phyloP scores from a whole-genome alignment of 2,329 filamentous ascomycete species.

The Pseudogymnoascus sp. region DNA sequence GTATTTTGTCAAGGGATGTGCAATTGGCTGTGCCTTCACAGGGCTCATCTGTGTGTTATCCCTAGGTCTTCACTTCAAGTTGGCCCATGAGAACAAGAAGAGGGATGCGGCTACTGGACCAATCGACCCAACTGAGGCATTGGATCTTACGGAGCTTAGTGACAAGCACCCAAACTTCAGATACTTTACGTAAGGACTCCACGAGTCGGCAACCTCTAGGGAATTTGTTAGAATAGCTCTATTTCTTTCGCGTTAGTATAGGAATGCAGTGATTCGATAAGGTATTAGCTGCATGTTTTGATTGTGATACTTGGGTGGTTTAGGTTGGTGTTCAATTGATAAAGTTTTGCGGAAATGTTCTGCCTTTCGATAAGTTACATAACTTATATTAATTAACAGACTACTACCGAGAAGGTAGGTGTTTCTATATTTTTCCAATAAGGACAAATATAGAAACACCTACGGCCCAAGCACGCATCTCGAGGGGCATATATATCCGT shows the following conservation, averaged over 20 bases:
- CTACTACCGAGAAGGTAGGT: not conserved
- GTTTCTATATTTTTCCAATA: too few species aligned
- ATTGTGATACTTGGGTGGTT: not conserved
- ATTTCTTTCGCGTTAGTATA: not conserved
- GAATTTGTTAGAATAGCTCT: not conserved
- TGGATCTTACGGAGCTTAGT: slow-evolving; percentile 14
- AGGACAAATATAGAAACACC: not conserved
- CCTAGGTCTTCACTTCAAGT: slow-evolving; percentile 13
- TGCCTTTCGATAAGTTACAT: not conserved
- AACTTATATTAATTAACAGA: not conserved
- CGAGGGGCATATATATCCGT: not conserved
- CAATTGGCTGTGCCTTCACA: slow-evolving; percentile 9
- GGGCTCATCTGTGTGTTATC: slow-evolving; percentile 9
- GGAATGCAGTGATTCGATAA: not conserved
- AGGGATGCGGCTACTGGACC: not conserved
- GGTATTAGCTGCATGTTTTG: not conserved
- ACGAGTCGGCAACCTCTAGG: not conserved
- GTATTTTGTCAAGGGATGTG: slow-evolving; percentile 27
- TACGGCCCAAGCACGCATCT: not conserved
- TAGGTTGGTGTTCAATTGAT: not conserved
- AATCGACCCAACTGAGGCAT: slow-evolving; percentile 5
- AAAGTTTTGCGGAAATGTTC: not conserved
- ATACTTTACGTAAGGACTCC: slow-evolving; percentile 35
- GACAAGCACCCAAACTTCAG: slow-evolving; percentile 38
- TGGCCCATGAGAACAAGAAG: slow-evolving; percentile 10